A percentile compares a stretch with the other conserved stretches of the same genome.
These are phyloP conservation scores for Sanghuangporus baumii DNA, from an alignment of 1,284 basidiomycete genomes.

Conservation along the genomic window DNA sequence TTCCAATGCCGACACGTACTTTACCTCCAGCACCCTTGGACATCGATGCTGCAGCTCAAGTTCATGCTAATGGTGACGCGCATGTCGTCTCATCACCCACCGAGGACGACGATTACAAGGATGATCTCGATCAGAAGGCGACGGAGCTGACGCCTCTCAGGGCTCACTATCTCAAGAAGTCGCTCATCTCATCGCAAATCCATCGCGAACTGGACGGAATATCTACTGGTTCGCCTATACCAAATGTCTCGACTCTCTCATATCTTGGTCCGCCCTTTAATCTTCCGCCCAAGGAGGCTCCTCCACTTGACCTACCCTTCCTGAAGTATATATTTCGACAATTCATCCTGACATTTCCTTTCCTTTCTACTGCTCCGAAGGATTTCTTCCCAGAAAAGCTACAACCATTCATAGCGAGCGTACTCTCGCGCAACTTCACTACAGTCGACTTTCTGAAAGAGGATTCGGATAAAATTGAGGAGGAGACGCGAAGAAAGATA, in stretches of 20 bases:
- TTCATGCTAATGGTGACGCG: neutral
- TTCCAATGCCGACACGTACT: conserved; percentile 5
- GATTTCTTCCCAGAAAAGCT: conserved; percentile 90
- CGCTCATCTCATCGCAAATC: conserved; percentile 86
- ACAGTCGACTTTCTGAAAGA: conserved; percentile 59
- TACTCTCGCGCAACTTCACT: conserved; percentile 75
- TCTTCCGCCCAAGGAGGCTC: conserved; percentile 58
- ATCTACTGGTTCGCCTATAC: conserved; percentile 45
- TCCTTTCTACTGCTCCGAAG: conserved; percentile 79
- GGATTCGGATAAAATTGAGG: conserved; percentile 43
- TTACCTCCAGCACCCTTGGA: conserved; percentile 9
- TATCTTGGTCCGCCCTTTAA: conserved; percentile 84
- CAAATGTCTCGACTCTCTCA: conserved; percentile 70
- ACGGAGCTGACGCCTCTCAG: conserved; percentile 70
- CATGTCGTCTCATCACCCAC: conserved; percentile 2
- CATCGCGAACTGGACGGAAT: conserved; percentile 69
- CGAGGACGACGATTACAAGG: neutral
- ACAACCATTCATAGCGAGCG: conserved; percentile 84
- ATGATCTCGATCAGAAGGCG: neutral
- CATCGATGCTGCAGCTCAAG: conserved; percentile 2
- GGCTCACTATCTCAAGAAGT: conserved; percentile 94
- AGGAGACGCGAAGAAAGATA: conserved; percentile 54
- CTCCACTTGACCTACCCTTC: conserved; percentile 74
- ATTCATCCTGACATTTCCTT: conserved; percentile 90
- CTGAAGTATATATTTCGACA: conserved; percentile 85